phyloP scores from a whole-genome alignment of 2,329 filamentous ascomycete genomes.

The Fusarium odoratissimum region DNA sequence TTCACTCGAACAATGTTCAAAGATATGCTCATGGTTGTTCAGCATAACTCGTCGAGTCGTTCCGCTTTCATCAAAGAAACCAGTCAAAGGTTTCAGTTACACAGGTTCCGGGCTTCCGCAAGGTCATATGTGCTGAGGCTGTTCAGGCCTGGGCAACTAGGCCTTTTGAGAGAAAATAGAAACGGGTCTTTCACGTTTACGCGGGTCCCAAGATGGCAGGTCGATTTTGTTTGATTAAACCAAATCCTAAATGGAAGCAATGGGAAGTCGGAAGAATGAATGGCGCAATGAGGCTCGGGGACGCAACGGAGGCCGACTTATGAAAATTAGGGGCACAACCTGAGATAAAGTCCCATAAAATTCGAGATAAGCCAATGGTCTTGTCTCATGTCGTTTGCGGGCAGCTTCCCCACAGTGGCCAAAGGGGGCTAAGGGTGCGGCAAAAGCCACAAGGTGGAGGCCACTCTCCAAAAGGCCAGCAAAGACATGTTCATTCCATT shows the following conservation, averaged over 20 bases:
- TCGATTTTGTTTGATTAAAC: slow-evolving; percentile 12
- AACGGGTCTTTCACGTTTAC: neutral
- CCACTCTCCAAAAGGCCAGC: slow-evolving; percentile 45
- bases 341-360: slow-evolving; percentile 33
- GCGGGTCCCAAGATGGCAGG: slow-evolving; percentile 1
- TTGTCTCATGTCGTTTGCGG: slow-evolving; percentile 3
- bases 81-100: neutral
- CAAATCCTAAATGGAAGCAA: slow-evolving; percentile 30
- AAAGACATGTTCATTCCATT: slow-evolving; percentile 39
- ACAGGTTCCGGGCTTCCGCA: neutral
- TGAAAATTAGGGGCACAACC: slow-evolving; percentile 13
- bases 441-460: slow-evolving; percentile 30
- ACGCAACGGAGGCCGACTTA: slow-evolving; percentile 13
- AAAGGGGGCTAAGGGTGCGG: slow-evolving; percentile 37
- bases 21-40: neutral
- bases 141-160: neutral
- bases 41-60: neutral
- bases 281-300: slow-evolving; percentile 35
- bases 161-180: neutral
- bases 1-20: slow-evolving; percentile 8
- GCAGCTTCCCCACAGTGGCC: slow-evolving; percentile 38
- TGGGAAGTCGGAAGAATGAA: slow-evolving; percentile 40
- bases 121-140: neutral
- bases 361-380: slow-evolving; percentile 15
- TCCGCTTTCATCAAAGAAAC: slow-evolving; percentile 2